phyloP scores from a whole-genome alignment of 306 rosid species.

The Dalbergia oliveri region DNA sequence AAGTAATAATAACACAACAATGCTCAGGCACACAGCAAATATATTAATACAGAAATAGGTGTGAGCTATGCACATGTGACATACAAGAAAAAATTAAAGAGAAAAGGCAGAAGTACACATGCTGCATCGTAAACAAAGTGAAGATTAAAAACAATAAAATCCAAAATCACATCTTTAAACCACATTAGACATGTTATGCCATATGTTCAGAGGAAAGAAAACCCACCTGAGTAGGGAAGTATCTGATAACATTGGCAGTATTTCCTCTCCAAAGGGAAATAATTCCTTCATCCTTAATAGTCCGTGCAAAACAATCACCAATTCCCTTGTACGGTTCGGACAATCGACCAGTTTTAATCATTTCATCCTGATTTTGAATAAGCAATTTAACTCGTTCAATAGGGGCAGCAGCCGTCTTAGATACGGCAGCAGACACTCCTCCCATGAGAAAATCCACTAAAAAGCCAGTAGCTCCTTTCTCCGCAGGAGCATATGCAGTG shows the following conservation, averaged over 20 bases:
- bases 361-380: slow-evolving; percentile 90
- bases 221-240: slow-evolving; percentile 87
- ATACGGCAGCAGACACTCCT: slow-evolving; percentile 94
- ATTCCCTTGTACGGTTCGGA: slow-evolving; percentile 91
- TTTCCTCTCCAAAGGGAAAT: slow-evolving; percentile 91
- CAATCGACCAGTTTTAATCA: slow-evolving; percentile 80
- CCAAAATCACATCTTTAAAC: neutral
- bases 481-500: slow-evolving; percentile 69
- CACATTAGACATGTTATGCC: neutral
- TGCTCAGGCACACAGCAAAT: no score
- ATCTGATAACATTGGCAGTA: slow-evolving; percentile 93
- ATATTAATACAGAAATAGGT: no score
- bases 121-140: neutral
- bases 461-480: slow-evolving; percentile 70
- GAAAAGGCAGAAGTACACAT: no score
- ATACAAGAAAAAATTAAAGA: no score
- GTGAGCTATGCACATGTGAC: no score
- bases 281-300: slow-evolving; percentile 84
- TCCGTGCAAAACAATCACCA: slow-evolving; percentile 80
- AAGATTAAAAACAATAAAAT: slow-evolving; percentile 6
- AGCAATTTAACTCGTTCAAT: slow-evolving; percentile 85
- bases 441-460: slow-evolving; percentile 85
- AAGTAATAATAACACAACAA: no score
- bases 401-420: slow-evolving; percentile 94
- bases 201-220: neutral